Base-by-base conservation (phyloP, 768 basidiomycete species). In the Leccinum subgranulosum region DNA sequence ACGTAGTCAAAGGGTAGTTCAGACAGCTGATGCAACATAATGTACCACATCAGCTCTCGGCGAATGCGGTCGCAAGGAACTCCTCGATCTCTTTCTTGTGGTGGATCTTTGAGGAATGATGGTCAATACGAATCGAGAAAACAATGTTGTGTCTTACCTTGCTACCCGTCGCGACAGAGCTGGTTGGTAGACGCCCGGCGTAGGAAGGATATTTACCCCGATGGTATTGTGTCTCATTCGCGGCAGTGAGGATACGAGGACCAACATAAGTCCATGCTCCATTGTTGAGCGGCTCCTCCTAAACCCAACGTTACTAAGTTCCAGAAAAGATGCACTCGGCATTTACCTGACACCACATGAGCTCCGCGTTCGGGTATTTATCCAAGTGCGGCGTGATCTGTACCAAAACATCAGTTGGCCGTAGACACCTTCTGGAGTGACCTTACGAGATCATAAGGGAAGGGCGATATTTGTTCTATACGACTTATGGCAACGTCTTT, bases 251-350 rank as follows among this genome's bases (percentile, higher is more conserved):
- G 67, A 98, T 87, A 55, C 95, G 86, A 48, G 94, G 91, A 25
- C 91, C 94, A 58, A 97, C 86, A 69, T 99, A 97, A 43, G 89
- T 92, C 97, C 97, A 99, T 2, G 93, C 87, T 63, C 97, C 97
- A 67, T 94, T 94, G 80, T 99, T 99, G 64, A 98, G 76, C 15
- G 97, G 96, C 74, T 98, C 94, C 76, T 97, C 94, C 81, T 86
- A 68, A 51, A 65, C 39, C 53, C 14, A 62, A 51, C 19, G 59
- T 50, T 53, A 58, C 47, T 43, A 46, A 21, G 41, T 23, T 19
- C 0, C n/a, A 6, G 27, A 48, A 25, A 47, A 46, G 5, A 15
- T 1, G 9, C 8, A 25, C 1, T 5, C 54, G 19, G 11, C n/a
- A 19, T 11, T 43, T 69, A 84, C 86, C 79, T 97, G 94, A 68